Base-by-base conservation (phyloP, 1,284 basidiomycete genomes). In the Polyporus tsugae region DNA sequence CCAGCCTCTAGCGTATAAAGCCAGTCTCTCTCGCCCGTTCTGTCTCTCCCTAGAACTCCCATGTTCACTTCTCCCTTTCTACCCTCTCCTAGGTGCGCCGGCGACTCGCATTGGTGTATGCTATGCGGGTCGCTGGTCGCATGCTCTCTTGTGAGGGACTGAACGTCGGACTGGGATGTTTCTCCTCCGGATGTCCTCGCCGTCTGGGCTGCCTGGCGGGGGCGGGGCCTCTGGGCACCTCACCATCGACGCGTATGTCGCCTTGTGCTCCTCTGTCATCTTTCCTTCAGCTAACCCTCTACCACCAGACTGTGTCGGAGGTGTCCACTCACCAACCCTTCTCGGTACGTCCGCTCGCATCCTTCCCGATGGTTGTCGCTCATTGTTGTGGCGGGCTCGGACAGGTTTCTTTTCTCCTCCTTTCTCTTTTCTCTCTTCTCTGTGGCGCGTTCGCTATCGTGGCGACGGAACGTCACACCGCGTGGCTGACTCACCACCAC, bases 71-170 rank as follows among this genome's bases (percentile, higher is more conserved):
- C 41, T 5, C 4, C 44, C 44, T 22, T 19, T 46, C 19, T 6
- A 22, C 17, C 44, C 19, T 46, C 44, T n/a, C 44, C 7, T 46
- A 46, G 44, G 44, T 46, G 44, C 44, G 44, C 44, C 19, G 44
- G n/a, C 44, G 44, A n/a, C 44, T 46, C n/a, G n/a, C 44, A 46
- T 46, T 46, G 44, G 44, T 46, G 44, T 46, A 46, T 46, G 19
- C 44, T 46, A 22, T 46, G 44, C n/a, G 44, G 44, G 44, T n/a
- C 44, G 44, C 44, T 46, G 44, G 44, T 22, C 44, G 44, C n/a
- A 22, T 19, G 44, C 44, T 46, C n/a, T 44, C 42, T 3, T 0
- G 44, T 3, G 6, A n/a, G 41, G 41, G 44, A 19, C n/a, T 22
- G 44, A 22, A 46, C 19, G 44, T 46, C 44, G 44, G n/a, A 46